Base-by-base conservation (phyloP, 192 early-diverging fungal genomes). In the Dispira parvispora region DNA sequence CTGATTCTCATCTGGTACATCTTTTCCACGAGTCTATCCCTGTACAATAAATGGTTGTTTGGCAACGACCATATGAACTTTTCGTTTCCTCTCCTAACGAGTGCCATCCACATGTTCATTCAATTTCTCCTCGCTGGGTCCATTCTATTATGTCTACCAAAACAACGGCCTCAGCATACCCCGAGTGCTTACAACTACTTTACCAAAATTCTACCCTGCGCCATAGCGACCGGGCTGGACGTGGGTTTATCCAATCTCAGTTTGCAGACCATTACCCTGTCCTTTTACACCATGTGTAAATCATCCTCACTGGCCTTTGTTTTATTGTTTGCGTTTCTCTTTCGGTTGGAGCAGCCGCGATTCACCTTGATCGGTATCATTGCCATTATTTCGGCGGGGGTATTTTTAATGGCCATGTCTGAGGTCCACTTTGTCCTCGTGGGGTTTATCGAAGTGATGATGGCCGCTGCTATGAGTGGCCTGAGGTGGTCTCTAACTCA, bases 31-130 rank as follows among this genome's bases (percentile, higher is more conserved):
- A 64, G 80, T 10, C 74, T 96, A 27, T 85, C 85, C 1, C 76
- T 93, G 3, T 96, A 92, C 73, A 96, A 96, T 82, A 92, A 88
- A 62, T 96, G 90, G 90, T 76, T 96, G 63, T 93, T 96, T 75
- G 86, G 89, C 28, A 67, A 77, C 32, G 75, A 81, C 0, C 80
- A 90, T 65, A 79, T 88, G 63, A 80, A 90, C 73, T 94, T 94
- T 71, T 75, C 71, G 28, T 94, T 83, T 63, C 94, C 94, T 38
- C 75, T 96, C 8, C 88, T 96, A 73, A 88, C 88, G 42, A 87
- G 88, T 45, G 79, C 78, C 53, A 65, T 87, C 12, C 94, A 96
- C 63, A 91, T 88, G 86, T 65, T 88, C 13, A 83, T 91, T 11
- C 94, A 96, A 66, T 91, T 87, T 62, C 43, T 69, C 52, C 70